A percentile compares a stretch with the other conserved stretches of the same genome.
Evolutionary conservation across 2,329 filamentous ascomycete genomes (phyloP).

Genomic region (Elsinoe australis): DNA sequence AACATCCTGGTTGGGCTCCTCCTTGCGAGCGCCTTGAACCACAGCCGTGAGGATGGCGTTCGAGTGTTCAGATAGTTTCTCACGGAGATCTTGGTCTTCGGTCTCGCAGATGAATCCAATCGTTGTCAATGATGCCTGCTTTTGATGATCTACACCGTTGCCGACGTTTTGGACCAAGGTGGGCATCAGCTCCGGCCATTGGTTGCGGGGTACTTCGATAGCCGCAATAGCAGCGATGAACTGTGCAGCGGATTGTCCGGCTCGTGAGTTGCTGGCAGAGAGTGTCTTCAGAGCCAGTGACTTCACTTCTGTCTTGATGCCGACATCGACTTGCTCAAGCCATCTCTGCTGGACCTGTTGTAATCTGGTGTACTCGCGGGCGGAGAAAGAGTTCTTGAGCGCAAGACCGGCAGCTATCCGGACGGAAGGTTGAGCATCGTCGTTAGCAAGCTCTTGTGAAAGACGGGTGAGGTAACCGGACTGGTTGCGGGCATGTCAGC

Average conservation of each 20-base stretch:
- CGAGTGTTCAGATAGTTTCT: conserved; percentile 75
- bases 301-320: conserved; percentile 84
- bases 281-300: conserved; percentile 83
- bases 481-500: conserved; percentile 43
- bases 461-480: conserved; percentile 87
- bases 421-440: conserved; percentile 71
- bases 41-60: conserved; percentile 97
- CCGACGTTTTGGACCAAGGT: conserved; percentile 88
- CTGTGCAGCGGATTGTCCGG: conserved; percentile 83
- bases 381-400: conserved; percentile 95
- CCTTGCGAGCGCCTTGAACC: conserved; percentile 92
- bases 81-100: conserved; percentile 77
- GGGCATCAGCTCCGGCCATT: conserved; percentile 90
- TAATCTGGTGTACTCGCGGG: conserved; percentile 79
- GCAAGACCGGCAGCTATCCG: conserved; percentile 92
- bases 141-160: conserved; percentile 75
- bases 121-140: conserved; percentile 89
- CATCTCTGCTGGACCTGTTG: conserved; percentile 90
- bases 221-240: conserved; percentile 91
- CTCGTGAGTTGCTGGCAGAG: conserved; percentile 67
- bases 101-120: conserved; percentile 98
- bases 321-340: conserved; percentile 71
- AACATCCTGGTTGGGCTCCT: conserved; percentile 86
- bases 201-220: conserved; percentile 85
- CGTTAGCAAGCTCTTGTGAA: conserved; percentile 89